phyloP scores from a whole-genome alignment of 2,329 filamentous ascomycete species.

The Penicillium polonicum region DNA sequence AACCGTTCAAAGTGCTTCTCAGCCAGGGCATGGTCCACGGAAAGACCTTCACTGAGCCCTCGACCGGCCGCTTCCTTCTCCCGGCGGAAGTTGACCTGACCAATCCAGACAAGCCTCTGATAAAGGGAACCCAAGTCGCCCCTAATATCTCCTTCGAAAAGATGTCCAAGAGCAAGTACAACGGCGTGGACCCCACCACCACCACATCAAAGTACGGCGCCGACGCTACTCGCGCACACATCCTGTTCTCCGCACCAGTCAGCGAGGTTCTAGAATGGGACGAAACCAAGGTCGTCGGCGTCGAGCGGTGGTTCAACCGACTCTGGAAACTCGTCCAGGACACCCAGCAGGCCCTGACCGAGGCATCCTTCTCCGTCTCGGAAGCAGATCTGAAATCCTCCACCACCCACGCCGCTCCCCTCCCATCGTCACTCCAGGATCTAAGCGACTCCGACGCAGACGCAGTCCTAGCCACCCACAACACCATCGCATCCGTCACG shows the following conservation, averaged over 20 bases:
- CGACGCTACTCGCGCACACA: conserved; percentile 80
- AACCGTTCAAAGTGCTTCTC: conserved; percentile 79
- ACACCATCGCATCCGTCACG: conserved; percentile 66
- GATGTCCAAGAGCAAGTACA: conserved; percentile 94
- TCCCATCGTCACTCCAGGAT: conserved; percentile 30
- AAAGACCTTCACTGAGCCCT: conserved; percentile 73
- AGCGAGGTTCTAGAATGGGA: conserved; percentile 86
- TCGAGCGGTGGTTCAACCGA: conserved; percentile 75
- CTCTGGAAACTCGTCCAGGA: conserved; percentile 59
- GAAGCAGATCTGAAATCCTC: conserved; percentile 18
- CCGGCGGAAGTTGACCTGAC: conserved; percentile 70
- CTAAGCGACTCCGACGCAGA: conserved; percentile 39
- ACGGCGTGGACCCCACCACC: conserved; percentile 76
- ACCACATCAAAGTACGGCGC: conserved; percentile 75
- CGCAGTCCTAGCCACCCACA: conserved; percentile 66
- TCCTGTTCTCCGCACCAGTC: conserved; percentile 85
- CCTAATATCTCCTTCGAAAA: conserved; percentile 75
- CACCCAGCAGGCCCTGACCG: conserved; percentile 27
- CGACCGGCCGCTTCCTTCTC: conserved; percentile 72
- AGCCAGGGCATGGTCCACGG: conserved; percentile 94
- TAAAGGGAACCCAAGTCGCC: conserved; percentile 59
- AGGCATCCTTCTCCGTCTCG: conserved; percentile 24
- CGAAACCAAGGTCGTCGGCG: conserved; percentile 73
- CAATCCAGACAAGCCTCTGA: conserved; percentile 56
- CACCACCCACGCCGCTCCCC: conserved; percentile 24